These are phyloP conservation scores for Colletotrichum chrysophilum DNA, from an alignment of 2,329 filamentous ascomycete species.

Conservation along the genomic window DNA sequence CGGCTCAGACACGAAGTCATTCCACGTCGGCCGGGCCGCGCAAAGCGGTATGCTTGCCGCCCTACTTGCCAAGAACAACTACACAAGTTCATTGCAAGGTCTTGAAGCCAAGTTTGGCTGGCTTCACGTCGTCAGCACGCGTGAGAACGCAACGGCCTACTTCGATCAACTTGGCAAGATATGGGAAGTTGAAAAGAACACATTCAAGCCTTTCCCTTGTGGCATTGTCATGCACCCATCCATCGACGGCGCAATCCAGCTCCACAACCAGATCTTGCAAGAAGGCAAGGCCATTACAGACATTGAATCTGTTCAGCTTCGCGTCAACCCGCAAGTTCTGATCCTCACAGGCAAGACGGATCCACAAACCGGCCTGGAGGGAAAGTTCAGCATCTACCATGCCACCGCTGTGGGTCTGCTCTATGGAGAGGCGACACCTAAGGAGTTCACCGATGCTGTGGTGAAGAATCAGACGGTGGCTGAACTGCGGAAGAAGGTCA, in stretches of 20 bases:
- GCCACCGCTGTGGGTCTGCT: background rate
- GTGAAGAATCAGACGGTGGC: background rate
- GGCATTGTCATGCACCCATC: background rate
- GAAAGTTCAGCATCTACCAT: background rate
- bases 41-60: background rate
- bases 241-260: background rate
- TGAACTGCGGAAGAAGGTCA: background rate
- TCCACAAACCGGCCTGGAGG: background rate
- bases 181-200: background rate
- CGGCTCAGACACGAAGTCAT: background rate
- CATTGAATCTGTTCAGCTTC: background rate
- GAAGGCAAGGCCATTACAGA: background rate
- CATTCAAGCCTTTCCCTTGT: background rate
- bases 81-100: background rate
- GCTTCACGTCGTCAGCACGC: background rate
- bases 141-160: background rate
- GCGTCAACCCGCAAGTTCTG: background rate
- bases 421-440: background rate
- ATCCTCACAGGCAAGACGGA: background rate
- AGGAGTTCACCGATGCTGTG: background rate
- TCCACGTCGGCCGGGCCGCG: background rate
- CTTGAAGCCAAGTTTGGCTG: background rate
- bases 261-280: background rate
- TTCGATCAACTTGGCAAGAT: background rate
- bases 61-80: background rate